phyloP scores from a whole-genome alignment of 2,329 filamentous ascomycete species.

The Albifimbria verrucaria region DNA sequence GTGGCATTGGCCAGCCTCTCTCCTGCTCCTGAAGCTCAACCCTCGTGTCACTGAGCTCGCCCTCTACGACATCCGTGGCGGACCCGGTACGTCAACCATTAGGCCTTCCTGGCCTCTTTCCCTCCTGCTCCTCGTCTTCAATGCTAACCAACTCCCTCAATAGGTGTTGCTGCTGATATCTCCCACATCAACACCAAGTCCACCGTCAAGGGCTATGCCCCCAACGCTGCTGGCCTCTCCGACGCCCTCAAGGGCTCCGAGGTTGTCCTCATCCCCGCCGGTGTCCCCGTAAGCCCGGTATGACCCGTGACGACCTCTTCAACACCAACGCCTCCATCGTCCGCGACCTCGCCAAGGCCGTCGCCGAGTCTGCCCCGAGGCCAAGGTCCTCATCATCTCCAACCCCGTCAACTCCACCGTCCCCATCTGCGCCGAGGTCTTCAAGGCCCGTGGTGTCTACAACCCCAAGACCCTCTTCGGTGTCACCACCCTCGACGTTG shows the following conservation, averaged over 20 bases:
- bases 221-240: conserved; percentile 71
- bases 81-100: conserved; percentile 80
- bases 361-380: conserved; percentile 81
- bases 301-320: conserved; percentile 99
- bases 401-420: conserved; percentile 99
- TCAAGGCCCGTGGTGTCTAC: conserved; percentile 94
- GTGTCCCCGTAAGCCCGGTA: conserved; percentile 98
- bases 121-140: not conserved
- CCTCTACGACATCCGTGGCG: conserved; percentile 96
- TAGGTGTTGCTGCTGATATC: conserved; percentile 96
- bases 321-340: conserved; percentile 99
- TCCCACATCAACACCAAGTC: conserved; percentile 99
- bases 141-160: conserved; percentile 15
- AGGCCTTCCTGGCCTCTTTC: conserved; percentile 8
- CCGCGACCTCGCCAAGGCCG: conserved; percentile 94
- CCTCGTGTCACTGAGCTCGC: conserved; percentile 89
- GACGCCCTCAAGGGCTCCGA: conserved; percentile 81
- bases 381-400: conserved; percentile 95
- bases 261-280: conserved; percentile 95
- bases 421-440: conserved; percentile 94
- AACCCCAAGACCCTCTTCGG: conserved; percentile 99
- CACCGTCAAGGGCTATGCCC: conserved; percentile 84
- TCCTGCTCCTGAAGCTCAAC: conserved; percentile 99
- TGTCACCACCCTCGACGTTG: conserved; percentile 98
- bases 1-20: conserved; percentile 97